These are phyloP conservation scores for Eucalyptus microcorys DNA, from an alignment of 345 rosid species.

Conservation along the genomic window DNA sequence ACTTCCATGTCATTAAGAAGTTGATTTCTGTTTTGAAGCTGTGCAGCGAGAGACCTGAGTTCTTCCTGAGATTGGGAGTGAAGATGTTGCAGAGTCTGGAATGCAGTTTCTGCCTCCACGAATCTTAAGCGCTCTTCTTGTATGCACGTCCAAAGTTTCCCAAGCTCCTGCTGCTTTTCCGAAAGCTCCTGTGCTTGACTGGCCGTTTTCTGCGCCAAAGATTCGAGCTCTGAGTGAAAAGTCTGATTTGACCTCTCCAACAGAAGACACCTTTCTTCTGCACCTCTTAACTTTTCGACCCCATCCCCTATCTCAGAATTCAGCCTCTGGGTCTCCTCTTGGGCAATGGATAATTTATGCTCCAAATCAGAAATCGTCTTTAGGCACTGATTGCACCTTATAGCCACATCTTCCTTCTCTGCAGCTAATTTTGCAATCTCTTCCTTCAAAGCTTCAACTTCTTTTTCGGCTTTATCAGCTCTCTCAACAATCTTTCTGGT, in stretches of 20 bases:
- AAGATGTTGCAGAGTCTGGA: constrained; percentile 88
- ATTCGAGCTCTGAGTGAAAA: constrained; percentile 61
- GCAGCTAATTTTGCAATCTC: constrained; percentile 38
- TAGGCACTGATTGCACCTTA: constrained; percentile 61
- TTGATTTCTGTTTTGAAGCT: constrained; percentile 48
- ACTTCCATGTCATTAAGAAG: constrained; percentile 58
- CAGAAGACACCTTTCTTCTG: constrained; percentile 70
- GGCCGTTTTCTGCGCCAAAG: constrained; percentile 43
- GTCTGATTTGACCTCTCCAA: constrained; percentile 73
- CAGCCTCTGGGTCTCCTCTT: constrained; percentile 67
- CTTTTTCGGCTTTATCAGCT: constrained; percentile 59
- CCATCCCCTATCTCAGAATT: constrained; percentile 58
- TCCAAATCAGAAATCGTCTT: constrained; percentile 63
- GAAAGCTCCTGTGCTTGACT: constrained; percentile 62
- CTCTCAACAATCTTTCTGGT: constrained; percentile 29
- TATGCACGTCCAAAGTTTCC: constrained; percentile 69
- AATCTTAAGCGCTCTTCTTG: constrained; percentile 87
- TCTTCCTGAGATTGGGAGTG: constrained; percentile 98
- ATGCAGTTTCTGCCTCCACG: constrained; percentile 95
- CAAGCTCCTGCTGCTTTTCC: constrained; percentile 85
- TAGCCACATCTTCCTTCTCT: constrained; percentile 59
- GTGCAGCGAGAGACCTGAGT: constrained; percentile 55
- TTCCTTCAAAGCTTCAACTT: constrained; percentile 58
- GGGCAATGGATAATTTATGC: constrained; percentile 39
- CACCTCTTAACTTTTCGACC: constrained; percentile 48